phyloP scores from a whole-genome alignment of 495 filamentous ascomycete species.

The Podospora bellae-mahoneyi region DNA sequence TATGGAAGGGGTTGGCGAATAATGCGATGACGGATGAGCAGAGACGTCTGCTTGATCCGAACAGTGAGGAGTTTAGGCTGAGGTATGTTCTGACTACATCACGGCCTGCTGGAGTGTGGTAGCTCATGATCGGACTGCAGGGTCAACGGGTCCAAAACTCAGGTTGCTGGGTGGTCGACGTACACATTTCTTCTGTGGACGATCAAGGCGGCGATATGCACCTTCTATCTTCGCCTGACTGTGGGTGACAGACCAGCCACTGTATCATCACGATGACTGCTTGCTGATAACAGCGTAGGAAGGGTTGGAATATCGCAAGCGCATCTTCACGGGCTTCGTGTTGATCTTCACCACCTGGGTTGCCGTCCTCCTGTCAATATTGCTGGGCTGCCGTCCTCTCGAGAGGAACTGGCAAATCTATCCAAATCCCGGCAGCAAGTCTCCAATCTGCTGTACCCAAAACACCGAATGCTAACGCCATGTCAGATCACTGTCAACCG shows the following conservation, averaged over 20 bases:
- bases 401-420: conserved; percentile 55
- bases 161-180: conserved; percentile 56
- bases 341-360: conserved; percentile 53
- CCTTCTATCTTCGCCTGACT: conserved; percentile 61
- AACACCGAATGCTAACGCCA: neutral
- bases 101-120: neutral
- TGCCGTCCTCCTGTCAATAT: conserved; percentile 51
- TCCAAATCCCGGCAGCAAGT: conserved; percentile 52
- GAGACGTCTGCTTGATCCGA: conserved; percentile 42
- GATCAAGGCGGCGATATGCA: conserved; percentile 56
- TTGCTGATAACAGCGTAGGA: conserved; percentile 22
- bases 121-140: conserved; percentile 19
- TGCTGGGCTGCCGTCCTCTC: conserved; percentile 52
- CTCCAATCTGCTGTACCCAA: neutral
- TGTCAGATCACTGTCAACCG: conserved; percentile 46
- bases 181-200: conserved; percentile 58
- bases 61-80: conserved; percentile 47
- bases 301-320: conserved; percentile 48
- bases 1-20: conserved; percentile 56
- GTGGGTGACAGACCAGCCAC: conserved; percentile 27
- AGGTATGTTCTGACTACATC: conserved; percentile 22
- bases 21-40: conserved; percentile 56
- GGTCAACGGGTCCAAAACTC: conserved; percentile 57
- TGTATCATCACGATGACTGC: no score
- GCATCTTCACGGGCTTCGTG: conserved; percentile 53